A percentile compares a stretch with the other conserved stretches of the same genome.
Conservation (phyloP, 495 filamentous ascomycete species). For the Immersiella caudata region DNA sequence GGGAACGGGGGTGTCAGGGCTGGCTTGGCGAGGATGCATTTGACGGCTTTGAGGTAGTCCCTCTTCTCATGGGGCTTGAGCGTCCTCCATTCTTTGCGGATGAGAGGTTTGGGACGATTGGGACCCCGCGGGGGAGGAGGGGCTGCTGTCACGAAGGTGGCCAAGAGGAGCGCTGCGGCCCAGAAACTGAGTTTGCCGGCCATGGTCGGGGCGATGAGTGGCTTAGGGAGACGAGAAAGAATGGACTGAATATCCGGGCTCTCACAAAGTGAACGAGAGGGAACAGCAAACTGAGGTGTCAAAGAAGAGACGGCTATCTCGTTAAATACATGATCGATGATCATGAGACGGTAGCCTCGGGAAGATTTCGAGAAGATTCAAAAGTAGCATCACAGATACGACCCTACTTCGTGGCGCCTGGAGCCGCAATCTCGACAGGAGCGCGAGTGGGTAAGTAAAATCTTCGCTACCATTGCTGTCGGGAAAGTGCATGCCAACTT, state of each 20-base stretch:
- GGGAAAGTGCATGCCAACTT: neutral
- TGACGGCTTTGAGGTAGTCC: conserved; percentile 25
- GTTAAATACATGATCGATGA: neutral
- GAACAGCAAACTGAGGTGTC: neutral
- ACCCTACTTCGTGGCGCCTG: neutral
- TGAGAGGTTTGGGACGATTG: neutral
- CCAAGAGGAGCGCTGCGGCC: neutral
- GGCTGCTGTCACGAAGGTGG: neutral
- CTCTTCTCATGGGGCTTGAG: conserved; percentile 23
- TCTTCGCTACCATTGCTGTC: neutral
- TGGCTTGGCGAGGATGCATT: conserved; percentile 29
- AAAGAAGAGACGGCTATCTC: neutral
- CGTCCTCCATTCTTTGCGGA: conserved; percentile 24
- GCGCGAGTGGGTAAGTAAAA: neutral
- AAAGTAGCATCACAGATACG: neutral
- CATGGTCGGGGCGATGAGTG: neutral
- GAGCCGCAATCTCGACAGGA: neutral
- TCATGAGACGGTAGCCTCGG: neutral
- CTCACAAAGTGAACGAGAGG: too few species aligned
- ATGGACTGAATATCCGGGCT: too few species aligned
- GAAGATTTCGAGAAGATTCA: neutral
- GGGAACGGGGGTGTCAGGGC: conserved; percentile 23
- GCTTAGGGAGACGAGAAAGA: neutral
- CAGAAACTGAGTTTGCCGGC: neutral
- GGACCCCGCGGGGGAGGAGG: neutral